Percentiles rank a stretch among this genome's conserved stretches.
Conservation (phyloP, 768 basidiomycete genomes). For the Kwoniella botswanensis region DNA sequence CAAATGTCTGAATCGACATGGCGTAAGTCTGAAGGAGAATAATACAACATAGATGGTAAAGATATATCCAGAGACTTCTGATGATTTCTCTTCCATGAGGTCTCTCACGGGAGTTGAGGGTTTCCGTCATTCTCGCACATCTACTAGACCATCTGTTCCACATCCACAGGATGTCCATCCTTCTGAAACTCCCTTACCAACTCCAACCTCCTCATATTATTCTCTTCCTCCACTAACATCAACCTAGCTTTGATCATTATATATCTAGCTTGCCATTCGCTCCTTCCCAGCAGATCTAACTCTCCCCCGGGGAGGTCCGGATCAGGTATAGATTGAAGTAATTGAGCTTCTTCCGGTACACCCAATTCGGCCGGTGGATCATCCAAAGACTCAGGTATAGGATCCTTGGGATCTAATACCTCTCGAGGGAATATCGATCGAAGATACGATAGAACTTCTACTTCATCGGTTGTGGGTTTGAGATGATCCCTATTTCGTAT, state of each 20-base stretch:
- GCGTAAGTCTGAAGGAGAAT: no score
- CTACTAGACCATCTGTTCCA: not conserved
- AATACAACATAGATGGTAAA: no score
- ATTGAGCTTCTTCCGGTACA: slow-evolving; percentile 14
- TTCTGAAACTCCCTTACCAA: slow-evolving; percentile 59
- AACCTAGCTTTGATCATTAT: slow-evolving; percentile 78
- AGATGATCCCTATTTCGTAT: slow-evolving; percentile 14
- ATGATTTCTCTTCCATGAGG: no score
- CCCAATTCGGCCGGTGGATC: slow-evolving; percentile 2
- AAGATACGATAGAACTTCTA: slow-evolving; percentile 10
- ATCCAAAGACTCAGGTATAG: slow-evolving; percentile 3
- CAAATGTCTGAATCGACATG: no score
- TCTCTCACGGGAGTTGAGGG: no score
- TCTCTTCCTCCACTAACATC: slow-evolving; percentile 70
- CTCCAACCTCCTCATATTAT: slow-evolving; percentile 71
- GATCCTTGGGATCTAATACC: not conserved
- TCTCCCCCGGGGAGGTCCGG: slow-evolving; percentile 18
- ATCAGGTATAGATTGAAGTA: slow-evolving; percentile 24
- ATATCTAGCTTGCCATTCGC: slow-evolving; percentile 65
- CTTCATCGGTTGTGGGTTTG: slow-evolving; percentile 11
- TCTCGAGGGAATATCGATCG: slow-evolving; percentile 17
- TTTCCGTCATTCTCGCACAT: not conserved
- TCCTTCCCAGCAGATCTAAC: slow-evolving; percentile 30
- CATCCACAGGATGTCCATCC: not conserved
- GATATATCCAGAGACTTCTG: no score